Conservation (phyloP, 192 early-diverging fungal genomes). For the Podila horticola region DNA sequence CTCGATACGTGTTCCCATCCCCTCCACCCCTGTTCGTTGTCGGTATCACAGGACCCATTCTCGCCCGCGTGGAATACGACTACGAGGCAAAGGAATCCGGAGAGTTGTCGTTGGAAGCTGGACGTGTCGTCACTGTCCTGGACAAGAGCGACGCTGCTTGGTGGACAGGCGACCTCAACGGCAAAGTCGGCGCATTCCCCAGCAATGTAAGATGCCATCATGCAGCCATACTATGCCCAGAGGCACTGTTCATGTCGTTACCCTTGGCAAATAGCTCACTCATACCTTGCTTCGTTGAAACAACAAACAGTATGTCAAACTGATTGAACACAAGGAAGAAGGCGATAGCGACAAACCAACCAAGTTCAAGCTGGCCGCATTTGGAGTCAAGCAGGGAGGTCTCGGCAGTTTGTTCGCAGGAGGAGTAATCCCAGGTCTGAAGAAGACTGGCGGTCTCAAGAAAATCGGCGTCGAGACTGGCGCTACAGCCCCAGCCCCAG, state of each 20-base stretch:
- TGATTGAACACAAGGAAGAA: conserved; percentile 43
- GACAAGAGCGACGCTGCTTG: conserved; percentile 70
- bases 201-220: conserved; percentile 55
- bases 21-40: neutral
- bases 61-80: conserved; percentile 77
- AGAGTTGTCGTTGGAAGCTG: conserved; percentile 72
- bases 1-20: neutral
- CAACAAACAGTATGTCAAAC: conserved; percentile 47
- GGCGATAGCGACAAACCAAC: conserved; percentile 29
- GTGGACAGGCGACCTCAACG: conserved; percentile 76
- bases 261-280: too few species aligned
- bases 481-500: neutral
- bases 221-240: too few species aligned
- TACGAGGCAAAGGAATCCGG: conserved; percentile 72
- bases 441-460: conserved; percentile 61
- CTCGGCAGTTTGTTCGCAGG: conserved; percentile 80
- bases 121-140: conserved; percentile 76
- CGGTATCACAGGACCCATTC: conserved; percentile 27
- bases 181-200: conserved; percentile 76
- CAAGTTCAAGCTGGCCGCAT: conserved; percentile 75
- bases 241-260: too few species aligned
- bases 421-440: conserved; percentile 72
- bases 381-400: conserved; percentile 84
- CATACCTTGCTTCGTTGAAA: neutral
- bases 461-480: conserved; percentile 18